A percentile compares a stretch with the other conserved stretches of the same genome.
phyloP scores from a whole-genome alignment of 192 early-diverging fungal genomes.

The Podila clonocystis region DNA sequence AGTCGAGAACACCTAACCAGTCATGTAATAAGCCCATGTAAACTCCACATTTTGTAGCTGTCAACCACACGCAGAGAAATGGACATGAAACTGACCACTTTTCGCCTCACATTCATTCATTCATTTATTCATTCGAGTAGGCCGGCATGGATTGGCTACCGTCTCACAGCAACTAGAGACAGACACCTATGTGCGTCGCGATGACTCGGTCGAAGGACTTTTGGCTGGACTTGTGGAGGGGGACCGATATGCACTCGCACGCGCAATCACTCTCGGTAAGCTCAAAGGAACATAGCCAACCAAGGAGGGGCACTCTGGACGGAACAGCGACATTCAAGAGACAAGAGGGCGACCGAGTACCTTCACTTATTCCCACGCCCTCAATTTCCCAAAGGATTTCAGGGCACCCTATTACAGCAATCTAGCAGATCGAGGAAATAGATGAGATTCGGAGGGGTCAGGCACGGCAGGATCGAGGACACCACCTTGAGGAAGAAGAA shows the following conservation, averaged over 20 bases:
- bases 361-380: too few species aligned
- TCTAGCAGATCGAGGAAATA: too few species aligned
- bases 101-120: background rate
- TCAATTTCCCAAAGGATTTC: too few species aligned
- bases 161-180: background rate
- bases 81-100: background rate
- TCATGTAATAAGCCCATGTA: too few species aligned
- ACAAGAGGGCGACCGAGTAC: too few species aligned
- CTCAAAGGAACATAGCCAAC: background rate
- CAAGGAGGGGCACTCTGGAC: background rate
- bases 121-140: background rate
- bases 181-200: conserved; percentile 6
- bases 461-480: too few species aligned
- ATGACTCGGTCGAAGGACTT: conserved; percentile 46
- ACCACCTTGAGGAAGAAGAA: too few species aligned
- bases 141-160: background rate
- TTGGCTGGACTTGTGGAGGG: conserved; percentile 43
- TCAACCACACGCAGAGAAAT: background rate
- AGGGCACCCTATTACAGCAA: too few species aligned
- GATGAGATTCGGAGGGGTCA: too few species aligned
- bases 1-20: too few species aligned
- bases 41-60: background rate
- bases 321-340: too few species aligned
- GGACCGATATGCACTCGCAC: conserved; percentile 64
- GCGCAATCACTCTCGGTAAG: conserved; percentile 72